phyloP scores from a whole-genome alignment of 495 filamentous ascomycete genomes.

The Penicillium parvum region DNA sequence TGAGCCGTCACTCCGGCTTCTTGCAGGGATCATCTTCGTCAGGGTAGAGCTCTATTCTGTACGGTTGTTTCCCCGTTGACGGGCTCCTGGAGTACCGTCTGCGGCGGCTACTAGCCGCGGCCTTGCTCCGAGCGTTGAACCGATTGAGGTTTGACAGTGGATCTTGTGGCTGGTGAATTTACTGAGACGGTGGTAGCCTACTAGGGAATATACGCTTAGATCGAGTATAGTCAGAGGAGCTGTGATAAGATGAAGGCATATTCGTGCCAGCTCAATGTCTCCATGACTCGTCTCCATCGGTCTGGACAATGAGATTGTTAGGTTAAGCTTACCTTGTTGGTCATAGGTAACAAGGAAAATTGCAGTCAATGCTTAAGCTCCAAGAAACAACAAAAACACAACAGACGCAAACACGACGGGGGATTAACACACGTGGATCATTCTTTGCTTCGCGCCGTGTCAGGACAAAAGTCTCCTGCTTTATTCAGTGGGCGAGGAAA shows the following conservation, averaged over 20 bases:
- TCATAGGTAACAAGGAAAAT: neutral
- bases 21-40: slow-evolving; percentile 20
- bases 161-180: neutral
- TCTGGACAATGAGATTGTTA: slow-evolving; percentile 2
- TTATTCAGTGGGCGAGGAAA: slow-evolving; percentile 10
- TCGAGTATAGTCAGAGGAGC: no score
- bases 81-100: slow-evolving; percentile 2
- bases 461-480: slow-evolving; percentile 14
- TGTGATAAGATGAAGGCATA: no score
- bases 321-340: no score
- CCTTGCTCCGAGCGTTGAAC: neutral
- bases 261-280: no score
- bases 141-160: neutral
- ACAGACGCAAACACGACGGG: slow-evolving; percentile 6
- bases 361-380: neutral
- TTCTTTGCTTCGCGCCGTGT: slow-evolving; percentile 8
- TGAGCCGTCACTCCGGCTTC: slow-evolving; percentile 24
- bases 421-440: slow-evolving; percentile 22
- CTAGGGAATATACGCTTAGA: neutral
- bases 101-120: slow-evolving; percentile 9
- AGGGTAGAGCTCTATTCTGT: slow-evolving; percentile 2
- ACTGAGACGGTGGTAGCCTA: no score
- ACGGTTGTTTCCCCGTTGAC: neutral
- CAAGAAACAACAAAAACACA: neutral
- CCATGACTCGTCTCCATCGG: no score